These are phyloP conservation scores for Magnusiomyces paraingens DNA, from an alignment of 1,139 yeast species.

Conservation along the genomic window DNA sequence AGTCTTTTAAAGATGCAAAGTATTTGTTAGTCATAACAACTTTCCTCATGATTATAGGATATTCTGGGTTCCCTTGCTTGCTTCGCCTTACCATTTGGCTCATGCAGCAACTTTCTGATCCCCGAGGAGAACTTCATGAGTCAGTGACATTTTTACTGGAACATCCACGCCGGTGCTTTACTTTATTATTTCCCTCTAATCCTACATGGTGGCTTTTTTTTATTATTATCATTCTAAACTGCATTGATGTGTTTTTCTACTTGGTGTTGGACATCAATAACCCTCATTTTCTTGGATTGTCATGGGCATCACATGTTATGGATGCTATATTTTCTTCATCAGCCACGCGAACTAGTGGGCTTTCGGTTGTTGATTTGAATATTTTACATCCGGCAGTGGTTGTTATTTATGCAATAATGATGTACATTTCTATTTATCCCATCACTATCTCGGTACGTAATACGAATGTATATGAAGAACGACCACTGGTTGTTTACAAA, in stretches of 20 bases:
- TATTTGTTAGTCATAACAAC: conserved; percentile 57
- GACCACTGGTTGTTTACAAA: conserved; percentile 83
- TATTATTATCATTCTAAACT: conserved; percentile 67
- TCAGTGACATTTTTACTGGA: conserved; percentile 80
- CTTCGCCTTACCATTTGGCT: conserved; percentile 78
- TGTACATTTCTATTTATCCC: conserved; percentile 95
- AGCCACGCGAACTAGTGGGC: conserved; percentile 90
- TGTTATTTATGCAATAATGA: conserved; percentile 90
- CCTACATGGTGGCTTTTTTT: conserved; percentile 93
- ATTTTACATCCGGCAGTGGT: conserved; percentile 81
- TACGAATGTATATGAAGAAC: conserved; percentile 96
- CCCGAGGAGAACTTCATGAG: conserved; percentile 46
- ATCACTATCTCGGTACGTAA: conserved; percentile 92
- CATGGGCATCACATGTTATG: conserved; percentile 64
- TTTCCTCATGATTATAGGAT: conserved; percentile 77
- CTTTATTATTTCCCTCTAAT: conserved; percentile 78
- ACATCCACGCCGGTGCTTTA: conserved; percentile 95
- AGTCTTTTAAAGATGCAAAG: conserved; percentile 51
- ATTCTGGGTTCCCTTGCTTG: conserved; percentile 86
- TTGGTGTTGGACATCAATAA: conserved; percentile 66
- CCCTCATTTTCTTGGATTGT: conserved; percentile 39
- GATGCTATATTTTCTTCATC: conserved; percentile 88
- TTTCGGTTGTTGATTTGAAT: conserved; percentile 62
- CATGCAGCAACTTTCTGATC: conserved; percentile 58
- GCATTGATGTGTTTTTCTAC: conserved; percentile 73